Conservation (phyloP, 306 rosid species). For the Castanospermum australe region DNA sequence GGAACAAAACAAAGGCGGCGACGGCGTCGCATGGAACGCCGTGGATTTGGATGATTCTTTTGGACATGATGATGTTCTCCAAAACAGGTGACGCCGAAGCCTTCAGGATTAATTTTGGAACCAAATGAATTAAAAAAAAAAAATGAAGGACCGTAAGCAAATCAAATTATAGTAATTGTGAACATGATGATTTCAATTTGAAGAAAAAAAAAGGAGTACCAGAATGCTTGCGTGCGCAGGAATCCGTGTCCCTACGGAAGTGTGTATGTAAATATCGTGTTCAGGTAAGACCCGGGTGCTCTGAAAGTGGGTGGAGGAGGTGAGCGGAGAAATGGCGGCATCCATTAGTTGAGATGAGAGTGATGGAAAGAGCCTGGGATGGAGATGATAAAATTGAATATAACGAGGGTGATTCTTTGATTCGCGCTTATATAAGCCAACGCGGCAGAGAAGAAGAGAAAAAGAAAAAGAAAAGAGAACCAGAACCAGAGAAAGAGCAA, state of each 20-base stretch:
- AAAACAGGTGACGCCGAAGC: slow-evolving; percentile 77
- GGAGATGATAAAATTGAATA: no score
- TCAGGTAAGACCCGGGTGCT: slow-evolving; percentile 40
- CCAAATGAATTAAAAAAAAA: background rate
- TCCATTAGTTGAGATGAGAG: background rate
- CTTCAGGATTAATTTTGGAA: slow-evolving; percentile 23
- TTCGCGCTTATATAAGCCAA: background rate
- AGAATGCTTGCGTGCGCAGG: slow-evolving; percentile 68
- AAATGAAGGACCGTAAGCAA: background rate
- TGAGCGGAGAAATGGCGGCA: background rate
- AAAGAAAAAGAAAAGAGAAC: no score
- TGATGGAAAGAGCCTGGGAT: background rate
- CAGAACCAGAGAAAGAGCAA: background rate
- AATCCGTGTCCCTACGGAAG: slow-evolving; percentile 54
- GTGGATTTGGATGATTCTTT: slow-evolving; percentile 49
- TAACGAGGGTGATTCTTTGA: background rate
- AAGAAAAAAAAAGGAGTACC: slow-evolving; percentile 29
- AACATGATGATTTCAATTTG: background rate
- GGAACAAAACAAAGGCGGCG: slow-evolving; percentile 58
- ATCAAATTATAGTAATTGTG: background rate
- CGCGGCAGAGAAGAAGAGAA: no score
- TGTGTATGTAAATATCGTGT: slow-evolving; percentile 57
- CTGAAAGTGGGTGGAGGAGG: slow-evolving; percentile 14
- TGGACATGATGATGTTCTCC: slow-evolving; percentile 51
- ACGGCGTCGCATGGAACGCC: slow-evolving; percentile 83